These are phyloP conservation scores for Geum urbanum DNA, from an alignment of 306 rosid genomes.

Conservation along the genomic window DNA sequence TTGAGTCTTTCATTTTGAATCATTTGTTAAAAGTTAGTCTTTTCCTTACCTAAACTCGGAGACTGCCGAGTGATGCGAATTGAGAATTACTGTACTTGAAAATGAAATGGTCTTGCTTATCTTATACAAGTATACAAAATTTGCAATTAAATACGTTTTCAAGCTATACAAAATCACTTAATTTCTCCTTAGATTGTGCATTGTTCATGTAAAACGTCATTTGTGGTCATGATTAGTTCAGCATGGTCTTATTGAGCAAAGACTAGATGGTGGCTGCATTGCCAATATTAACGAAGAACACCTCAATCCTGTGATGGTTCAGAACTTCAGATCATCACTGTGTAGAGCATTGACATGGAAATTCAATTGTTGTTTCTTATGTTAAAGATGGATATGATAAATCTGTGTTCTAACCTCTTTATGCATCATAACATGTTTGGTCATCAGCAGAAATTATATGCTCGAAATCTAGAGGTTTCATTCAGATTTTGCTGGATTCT, in stretches of 20 bases:
- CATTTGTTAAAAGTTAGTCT: slow-evolving; percentile 17
- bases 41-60: slow-evolving; percentile 36
- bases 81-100: neutral
- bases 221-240: neutral
- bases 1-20: neutral
- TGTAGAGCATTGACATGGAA: neutral
- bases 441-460: too few species aligned
- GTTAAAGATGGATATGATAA: neutral
- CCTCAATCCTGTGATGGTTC: neutral
- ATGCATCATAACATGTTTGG: neutral
- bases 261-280: neutral
- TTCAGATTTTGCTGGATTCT: too few species aligned
- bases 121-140: neutral
- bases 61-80: slow-evolving; percentile 19
- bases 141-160: neutral
- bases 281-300: neutral
- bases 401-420: neutral
- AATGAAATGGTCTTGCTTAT: neutral
- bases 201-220: neutral
- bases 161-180: neutral
- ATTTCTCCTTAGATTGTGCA: neutral
- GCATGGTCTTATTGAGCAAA: neutral
- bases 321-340: too few species aligned
- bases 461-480: too few species aligned
- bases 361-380: neutral